These are phyloP conservation scores for Apodospora peruviana DNA, from an alignment of 495 filamentous ascomycete species.

Conservation along the genomic window DNA sequence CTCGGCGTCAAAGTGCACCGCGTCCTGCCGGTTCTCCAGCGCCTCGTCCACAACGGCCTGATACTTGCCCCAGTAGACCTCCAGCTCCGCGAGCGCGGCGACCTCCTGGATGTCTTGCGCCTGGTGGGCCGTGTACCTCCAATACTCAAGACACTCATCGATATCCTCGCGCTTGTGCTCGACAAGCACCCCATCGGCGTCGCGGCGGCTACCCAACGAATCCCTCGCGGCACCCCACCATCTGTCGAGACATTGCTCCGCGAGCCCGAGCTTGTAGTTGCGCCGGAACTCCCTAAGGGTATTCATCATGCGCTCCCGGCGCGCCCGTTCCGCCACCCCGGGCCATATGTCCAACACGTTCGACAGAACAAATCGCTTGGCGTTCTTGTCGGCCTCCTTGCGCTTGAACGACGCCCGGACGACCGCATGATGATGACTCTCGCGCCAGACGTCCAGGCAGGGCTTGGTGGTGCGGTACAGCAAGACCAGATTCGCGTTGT, in stretches of 20 bases:
- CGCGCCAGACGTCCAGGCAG: conserved; percentile 19
- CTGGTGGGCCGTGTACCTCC: conserved; percentile 11
- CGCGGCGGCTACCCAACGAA: conserved; percentile 5
- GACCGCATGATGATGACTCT: conserved; percentile 3
- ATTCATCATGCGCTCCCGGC: conserved; percentile 20
- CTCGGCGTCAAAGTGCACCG: conserved; percentile 20
- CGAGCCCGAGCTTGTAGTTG: conserved; percentile 22
- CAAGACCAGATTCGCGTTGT: conserved; percentile 21
- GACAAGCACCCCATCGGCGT: conserved; percentile 15
- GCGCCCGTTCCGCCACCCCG: conserved; percentile 10
- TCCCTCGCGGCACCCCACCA: conserved; percentile 16
- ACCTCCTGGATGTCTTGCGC: conserved; percentile 10
- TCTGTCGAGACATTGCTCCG: conserved; percentile 12
- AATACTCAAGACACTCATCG: conserved; percentile 18
- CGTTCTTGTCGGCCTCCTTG: conserved; percentile 8
- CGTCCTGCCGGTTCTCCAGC: conserved; percentile 17
- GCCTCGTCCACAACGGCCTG: conserved; percentile 8
- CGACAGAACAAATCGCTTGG: conserved; percentile 5
- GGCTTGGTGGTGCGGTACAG: conserved; percentile 24
- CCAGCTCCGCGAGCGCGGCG: conserved; percentile 23
- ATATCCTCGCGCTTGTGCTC: conserved; percentile 20
- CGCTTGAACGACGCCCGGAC: conserved; percentile 5
- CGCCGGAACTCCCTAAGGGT: conserved; percentile 20
- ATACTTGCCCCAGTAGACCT: conserved; percentile 19
- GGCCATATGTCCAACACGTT: conserved; percentile 23